Base-by-base conservation (phyloP, 2,329 filamentous ascomycete species). In the Aspergillus fijiensis region DNA sequence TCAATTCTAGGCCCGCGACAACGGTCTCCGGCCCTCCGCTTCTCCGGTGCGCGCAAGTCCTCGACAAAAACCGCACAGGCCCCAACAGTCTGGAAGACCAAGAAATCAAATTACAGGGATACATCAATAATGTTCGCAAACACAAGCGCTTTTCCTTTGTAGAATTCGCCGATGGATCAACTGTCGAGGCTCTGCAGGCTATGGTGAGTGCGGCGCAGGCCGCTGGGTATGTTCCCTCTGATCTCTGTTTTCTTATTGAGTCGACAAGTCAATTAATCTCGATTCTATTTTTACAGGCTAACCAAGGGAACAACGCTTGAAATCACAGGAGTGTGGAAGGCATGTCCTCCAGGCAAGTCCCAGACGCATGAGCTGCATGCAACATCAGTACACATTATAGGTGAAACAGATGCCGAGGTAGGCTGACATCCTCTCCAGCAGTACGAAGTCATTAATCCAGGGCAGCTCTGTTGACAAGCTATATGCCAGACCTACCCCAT, bases 61-160 rank as follows among this genome's bases (percentile, higher is more conserved):
- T 78, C 55, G 69, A 72, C 51, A 66, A 67, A 25, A 73, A 70
- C 57, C 63, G 65, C 53, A 63, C 67, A 51, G 69, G 64, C 39
- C 60, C 67, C 27, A 68, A 64, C 58, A 67, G 58, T 33, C 65
- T 76, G 25, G 76, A 78, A 60, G 70, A 76, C 61, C 69, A 74
- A 61, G 69, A 77, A 57, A 67, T 89, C 51, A 82, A 83, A 59
- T 80, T 96, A 67, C 84, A 89, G 72, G 94, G 93, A 62, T 94
- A 89, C 79, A 84, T 97, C 58, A 86, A 91, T 64, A 94, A 91
- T 4, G 88, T 96, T 61, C 85, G 94, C 63, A 90, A 91, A 74
- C 92, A 96, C 81, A 96, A 97, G 74, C 84, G 84, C 23, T 82
- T 89, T 61, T 88, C 89, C 5, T 98, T 99, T 78, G 89, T 93